Evolutionary conservation across 768 basidiomycete species (phyloP), one percentile per base, ranked within the genome.

Genomic region (Neoboletus brunneissimus): DNA sequence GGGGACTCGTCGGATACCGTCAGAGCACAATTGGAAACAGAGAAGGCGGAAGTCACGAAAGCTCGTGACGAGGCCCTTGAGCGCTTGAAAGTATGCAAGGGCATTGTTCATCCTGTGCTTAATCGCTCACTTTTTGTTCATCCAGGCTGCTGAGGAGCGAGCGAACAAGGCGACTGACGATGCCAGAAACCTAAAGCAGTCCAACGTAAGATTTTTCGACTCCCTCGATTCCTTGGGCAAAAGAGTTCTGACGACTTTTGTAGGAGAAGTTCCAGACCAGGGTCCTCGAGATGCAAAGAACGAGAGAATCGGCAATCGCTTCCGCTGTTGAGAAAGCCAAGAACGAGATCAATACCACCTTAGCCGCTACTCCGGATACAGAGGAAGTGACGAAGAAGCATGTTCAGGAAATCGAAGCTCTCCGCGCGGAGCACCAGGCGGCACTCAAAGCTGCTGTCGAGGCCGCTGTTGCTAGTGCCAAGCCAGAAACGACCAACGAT

Each of bases 191-290:
- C 42, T 75, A 16, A 73, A 70, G 44, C 66, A 64, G 49, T 68
- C 73, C 0, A 74, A 70, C 31, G 72, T 73, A 46, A 58, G 69
- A 47, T 15, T 1, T 3, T 29, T 38, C 0, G 5, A 0, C 12
- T 25, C 4, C 13, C 10, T 22, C 9, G 23, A 15, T 20, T 40
- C 41, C 22, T 11, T 51, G 35, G 34, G 13, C 3, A 8, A 4
- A 18, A 37, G 10, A 5, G 29, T 23, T 27, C 43, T 68, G 2
- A 70, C 45, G 3, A 20, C 31, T 40, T 48, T 22, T 51, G 20
- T 69, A 89, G 85, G 85, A 87, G 4, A 87, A 86, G 66, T 81
- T 85, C 76, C 80, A 81, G 53, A 66, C 73, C 2, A 79, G 81
- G 58, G 75, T 87, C 8, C 71, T 74, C 7, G 80, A 83, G 34